Conservation (phyloP, 2,329 filamentous ascomycete genomes). For the Talaromyces verruculosus region DNA sequence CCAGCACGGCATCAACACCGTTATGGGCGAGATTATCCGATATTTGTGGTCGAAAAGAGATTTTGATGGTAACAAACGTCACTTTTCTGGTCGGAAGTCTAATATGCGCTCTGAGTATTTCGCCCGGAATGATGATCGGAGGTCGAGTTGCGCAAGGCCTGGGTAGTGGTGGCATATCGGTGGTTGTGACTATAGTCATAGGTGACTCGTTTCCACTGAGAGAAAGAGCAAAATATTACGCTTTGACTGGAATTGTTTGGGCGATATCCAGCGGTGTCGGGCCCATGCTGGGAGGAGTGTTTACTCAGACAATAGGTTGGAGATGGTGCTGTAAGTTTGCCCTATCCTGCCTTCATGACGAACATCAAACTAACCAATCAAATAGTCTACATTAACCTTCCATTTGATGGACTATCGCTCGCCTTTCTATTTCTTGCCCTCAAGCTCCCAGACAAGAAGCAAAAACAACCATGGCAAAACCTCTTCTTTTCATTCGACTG, state of each 20-base stretch:
- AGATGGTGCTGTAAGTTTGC: slow-evolving; percentile 48
- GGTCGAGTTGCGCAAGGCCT: slow-evolving; percentile 52
- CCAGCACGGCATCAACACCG: slow-evolving; percentile 42
- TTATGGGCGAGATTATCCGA: slow-evolving; percentile 46
- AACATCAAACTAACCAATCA: neutral
- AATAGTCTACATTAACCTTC: slow-evolving; percentile 15
- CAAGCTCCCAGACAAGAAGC: neutral
- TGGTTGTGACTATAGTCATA: slow-evolving; percentile 52
- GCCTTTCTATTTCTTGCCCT: slow-evolving; percentile 7
- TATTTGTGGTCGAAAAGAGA: slow-evolving; percentile 59
- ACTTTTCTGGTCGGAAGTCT: slow-evolving; percentile 57
- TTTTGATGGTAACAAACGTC: slow-evolving; percentile 50
- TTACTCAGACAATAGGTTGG: slow-evolving; percentile 41
- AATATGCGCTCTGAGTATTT: slow-evolving; percentile 49
- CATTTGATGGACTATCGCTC: slow-evolving; percentile 12
- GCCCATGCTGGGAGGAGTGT: slow-evolving; percentile 42
- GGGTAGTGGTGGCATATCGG: slow-evolving; percentile 50
- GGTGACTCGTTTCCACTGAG: slow-evolving; percentile 52
- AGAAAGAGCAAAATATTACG: slow-evolving; percentile 47
- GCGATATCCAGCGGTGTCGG: slow-evolving; percentile 51
- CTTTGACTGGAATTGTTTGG: slow-evolving; percentile 49
- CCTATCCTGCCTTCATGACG: neutral
- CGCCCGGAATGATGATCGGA: slow-evolving; percentile 51
- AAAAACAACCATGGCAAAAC: slow-evolving; percentile 12
- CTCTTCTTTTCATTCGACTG: slow-evolving; percentile 34